Evolutionary conservation across 805 yeast genomes (phyloP), one percentile per base, ranked within the genome.

Genomic region (Wickerhamomyces tratensis): DNA sequence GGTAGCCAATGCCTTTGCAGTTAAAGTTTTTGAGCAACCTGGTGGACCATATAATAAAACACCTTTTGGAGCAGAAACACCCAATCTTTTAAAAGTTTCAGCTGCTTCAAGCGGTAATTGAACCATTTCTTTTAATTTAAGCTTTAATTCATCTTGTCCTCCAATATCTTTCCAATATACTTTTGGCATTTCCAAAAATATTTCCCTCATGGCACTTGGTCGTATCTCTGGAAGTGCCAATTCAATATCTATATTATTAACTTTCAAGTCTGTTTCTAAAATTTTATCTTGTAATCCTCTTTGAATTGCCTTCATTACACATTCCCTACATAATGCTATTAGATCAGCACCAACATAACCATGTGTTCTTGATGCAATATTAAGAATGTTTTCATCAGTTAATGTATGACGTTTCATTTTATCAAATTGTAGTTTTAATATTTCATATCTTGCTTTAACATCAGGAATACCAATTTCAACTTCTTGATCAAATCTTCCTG

Each of bases 301-400:
- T 41, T 79, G 76, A 14, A 93, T 84, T 2, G 95, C 81, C 46
- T 74, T 76, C 83, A 89, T 77, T 0, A 87, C 96, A 7, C 94
- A 76, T 56, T 93, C 98, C 40, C 97, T 69, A 46, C 89, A 79
- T 25, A 93, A 67, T 0, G 97, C 95, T 5, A 84, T 77, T 39
- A 93, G 62, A 64, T 93, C 99, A 0, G 98, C 96, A 39, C 99
- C 99, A 2, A 93, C 98, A 56, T 86, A 93, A 6, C 98, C 98
- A 62, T 93, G 98, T 0, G 98, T 89, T 54, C 77, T 82, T 5
- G 76, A 61, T 0, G 96, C 86, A 36, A 89, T 63, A 2, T 52
- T 53, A n/a, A 63, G 57, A n/a, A 89, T 72, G 35, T 85, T 82
- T 0, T 68, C 77, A 0, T 58, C 64, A 0, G 69, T 56, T 35